Evolutionary conservation across 495 filamentous ascomycete genomes (phyloP).

Genomic region (Lasiosphaeria ovina): DNA sequence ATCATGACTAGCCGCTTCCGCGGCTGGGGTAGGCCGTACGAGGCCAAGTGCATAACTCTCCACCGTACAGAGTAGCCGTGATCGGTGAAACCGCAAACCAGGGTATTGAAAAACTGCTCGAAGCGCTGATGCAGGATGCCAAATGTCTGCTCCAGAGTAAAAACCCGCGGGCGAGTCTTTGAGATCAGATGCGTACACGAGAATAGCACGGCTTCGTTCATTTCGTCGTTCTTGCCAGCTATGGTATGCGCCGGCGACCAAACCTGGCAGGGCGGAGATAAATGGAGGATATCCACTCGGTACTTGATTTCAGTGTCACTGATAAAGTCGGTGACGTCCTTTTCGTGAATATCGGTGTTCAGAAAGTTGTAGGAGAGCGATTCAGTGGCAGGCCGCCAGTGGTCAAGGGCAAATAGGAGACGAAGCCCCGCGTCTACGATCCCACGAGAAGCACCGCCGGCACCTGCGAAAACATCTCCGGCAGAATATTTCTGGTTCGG

Average conservation of each 20-base stretch:
- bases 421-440: constrained; percentile 61
- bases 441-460: constrained; percentile 71
- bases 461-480: constrained; percentile 73
- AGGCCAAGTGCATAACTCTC: constrained; percentile 46
- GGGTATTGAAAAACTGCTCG: constrained; percentile 52
- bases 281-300: constrained; percentile 69
- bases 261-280: constrained; percentile 81
- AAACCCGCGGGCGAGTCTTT: constrained; percentile 62
- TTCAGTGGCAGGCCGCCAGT: constrained; percentile 49
- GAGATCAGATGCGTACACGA: constrained; percentile 58
- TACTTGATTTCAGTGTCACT: constrained; percentile 15
- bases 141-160: constrained; percentile 83
- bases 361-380: constrained; percentile 62
- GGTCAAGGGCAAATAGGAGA: constrained; percentile 63
- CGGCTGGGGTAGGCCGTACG: constrained; percentile 44
- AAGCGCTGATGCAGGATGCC: constrained; percentile 56
- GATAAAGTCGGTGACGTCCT: constrained; percentile 51
- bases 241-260: constrained; percentile 77
- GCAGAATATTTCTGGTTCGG: constrained; percentile 56
- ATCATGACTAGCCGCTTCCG: constrained; percentile 67
- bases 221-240: constrained; percentile 63
- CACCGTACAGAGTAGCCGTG: constrained; percentile 66
- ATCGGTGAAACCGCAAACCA: constrained; percentile 64
- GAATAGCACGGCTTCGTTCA: constrained; percentile 69
- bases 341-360: constrained; percentile 34